These are phyloP conservation scores for Leccinellum luteum DNA, from an alignment of 768 basidiomycete genomes.

Conservation along the genomic window DNA sequence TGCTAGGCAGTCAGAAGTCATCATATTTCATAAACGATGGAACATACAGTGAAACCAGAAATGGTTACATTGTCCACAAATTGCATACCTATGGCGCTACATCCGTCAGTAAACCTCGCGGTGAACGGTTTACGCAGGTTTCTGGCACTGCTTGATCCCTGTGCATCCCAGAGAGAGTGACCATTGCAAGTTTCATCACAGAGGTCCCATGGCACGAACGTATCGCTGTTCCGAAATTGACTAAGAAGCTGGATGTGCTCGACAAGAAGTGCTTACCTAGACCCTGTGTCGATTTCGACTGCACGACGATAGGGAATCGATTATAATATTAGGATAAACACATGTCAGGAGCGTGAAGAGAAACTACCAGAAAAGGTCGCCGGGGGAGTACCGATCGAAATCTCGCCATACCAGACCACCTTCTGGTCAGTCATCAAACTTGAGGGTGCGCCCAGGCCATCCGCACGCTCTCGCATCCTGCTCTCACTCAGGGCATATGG, in stretches of 20 bases:
- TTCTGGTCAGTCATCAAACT: background rate
- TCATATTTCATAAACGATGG: background rate
- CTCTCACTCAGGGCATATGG: background rate
- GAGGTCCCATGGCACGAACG: background rate
- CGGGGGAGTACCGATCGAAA: background rate
- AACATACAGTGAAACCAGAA: background rate
- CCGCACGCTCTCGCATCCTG: background rate
- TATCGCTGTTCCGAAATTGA: background rate
- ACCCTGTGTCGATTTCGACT: background rate
- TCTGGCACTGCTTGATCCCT: background rate
- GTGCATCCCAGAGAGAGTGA: background rate
- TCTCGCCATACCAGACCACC: background rate
- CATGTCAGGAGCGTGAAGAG: background rate
- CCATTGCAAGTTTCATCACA: background rate
- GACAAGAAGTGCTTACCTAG: background rate
- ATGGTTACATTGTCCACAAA: background rate
- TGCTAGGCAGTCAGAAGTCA: background rate
- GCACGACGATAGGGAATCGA: background rate
- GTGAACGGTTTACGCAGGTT: background rate
- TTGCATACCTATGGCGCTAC: background rate
- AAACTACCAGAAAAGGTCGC: background rate
- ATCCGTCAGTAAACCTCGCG: background rate
- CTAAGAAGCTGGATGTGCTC: background rate
- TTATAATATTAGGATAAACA: background rate
- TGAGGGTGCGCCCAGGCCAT: too few species aligned